Base-by-base conservation (phyloP, 2,329 filamentous ascomycete species). In the Rhynchosporium agropyri region DNA sequence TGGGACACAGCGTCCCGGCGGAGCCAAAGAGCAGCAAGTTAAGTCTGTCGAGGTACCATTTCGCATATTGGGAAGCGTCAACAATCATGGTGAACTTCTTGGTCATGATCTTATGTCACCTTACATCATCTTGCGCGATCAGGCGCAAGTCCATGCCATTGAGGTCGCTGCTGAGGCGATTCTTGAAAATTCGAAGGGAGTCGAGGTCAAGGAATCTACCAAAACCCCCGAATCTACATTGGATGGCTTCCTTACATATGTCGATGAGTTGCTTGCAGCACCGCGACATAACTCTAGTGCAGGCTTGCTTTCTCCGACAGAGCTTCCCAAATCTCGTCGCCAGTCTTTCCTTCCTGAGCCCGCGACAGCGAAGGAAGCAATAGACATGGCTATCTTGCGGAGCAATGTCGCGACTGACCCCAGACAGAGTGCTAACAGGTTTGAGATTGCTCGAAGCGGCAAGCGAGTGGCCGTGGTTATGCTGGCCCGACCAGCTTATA, bases 21-120 rank as follows among this genome's bases (percentile, higher is more conserved):
- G 88, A 13, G 83, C 84, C 29, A 89, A 87, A 69, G 90, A 92
- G 70, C 88, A 94, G 67, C 91, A 92, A 70, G 88, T 98, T 51
- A 91, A 89, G 70, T 91, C 92, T n/a, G 89, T 97, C 48, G 94
- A 96, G 67, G 82, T 97, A 33, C 95, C 95, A 0, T 97, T 99
- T 73, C 87, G 95, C 48, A 90, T 99, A 3, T 85, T 98, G 58
- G 94, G 94, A 46, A 95, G 94, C 69, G 94, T 99, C 43, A 96
- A 96, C 77, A 86, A 86, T 64, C 85, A 92, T 69, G 94, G 94
- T 67, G 91, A 96, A 71, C 89, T 96, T 40, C 83, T 97, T 13
- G 92, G 92, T 1, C 94, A 99, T 75, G 94, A 99, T 75, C 80
- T 99, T 13, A 96, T 97, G 89, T 89, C 87, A 45, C 95, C 95